A percentile compares a stretch with the other conserved stretches of the same genome.
These are phyloP conservation scores for Lepidium didymum DNA, from an alignment of 345 rosid species.

Conservation along the genomic window DNA sequence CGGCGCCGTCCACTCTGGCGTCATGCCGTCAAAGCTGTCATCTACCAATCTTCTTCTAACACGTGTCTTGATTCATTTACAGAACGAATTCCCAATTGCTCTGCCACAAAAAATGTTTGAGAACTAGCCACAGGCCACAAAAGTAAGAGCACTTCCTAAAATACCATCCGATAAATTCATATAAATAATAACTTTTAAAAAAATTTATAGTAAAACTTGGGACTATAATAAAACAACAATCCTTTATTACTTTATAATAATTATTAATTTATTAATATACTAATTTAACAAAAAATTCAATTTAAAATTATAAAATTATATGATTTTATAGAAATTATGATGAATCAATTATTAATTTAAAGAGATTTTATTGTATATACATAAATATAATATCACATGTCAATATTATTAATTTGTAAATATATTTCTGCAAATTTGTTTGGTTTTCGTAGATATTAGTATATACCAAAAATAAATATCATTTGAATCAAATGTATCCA, in stretches of 20 bases:
- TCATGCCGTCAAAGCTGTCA: slow-evolving; percentile 26
- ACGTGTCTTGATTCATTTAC: slow-evolving; percentile 11
- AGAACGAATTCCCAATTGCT: not conserved
- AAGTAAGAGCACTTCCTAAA: not conserved
- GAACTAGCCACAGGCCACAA: not conserved
- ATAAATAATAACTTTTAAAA: too few species aligned
- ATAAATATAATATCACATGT: too few species aligned
- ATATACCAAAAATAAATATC: not conserved
- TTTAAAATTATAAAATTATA: too few species aligned
- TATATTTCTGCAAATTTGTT: not conserved
- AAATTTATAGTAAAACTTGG: too few species aligned
- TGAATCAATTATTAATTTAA: too few species aligned
- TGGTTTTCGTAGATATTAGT: not conserved
- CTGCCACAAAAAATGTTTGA: slow-evolving; percentile 19
- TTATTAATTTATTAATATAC: too few species aligned
- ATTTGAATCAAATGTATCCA: not conserved
- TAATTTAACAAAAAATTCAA: too few species aligned
- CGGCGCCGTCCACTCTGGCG: slow-evolving; percentile 24
- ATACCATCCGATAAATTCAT: too few species aligned
- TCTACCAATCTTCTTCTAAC: not conserved
- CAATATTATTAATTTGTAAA: not conserved
- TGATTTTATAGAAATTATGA: too few species aligned
- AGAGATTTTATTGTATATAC: too few species aligned
- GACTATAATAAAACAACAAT: too few species aligned
- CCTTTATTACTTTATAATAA: too few species aligned